These are phyloP conservation scores for Moesziomyces sp. DNA, from an alignment of 1,284 basidiomycete genomes.

Conservation along the genomic window DNA sequence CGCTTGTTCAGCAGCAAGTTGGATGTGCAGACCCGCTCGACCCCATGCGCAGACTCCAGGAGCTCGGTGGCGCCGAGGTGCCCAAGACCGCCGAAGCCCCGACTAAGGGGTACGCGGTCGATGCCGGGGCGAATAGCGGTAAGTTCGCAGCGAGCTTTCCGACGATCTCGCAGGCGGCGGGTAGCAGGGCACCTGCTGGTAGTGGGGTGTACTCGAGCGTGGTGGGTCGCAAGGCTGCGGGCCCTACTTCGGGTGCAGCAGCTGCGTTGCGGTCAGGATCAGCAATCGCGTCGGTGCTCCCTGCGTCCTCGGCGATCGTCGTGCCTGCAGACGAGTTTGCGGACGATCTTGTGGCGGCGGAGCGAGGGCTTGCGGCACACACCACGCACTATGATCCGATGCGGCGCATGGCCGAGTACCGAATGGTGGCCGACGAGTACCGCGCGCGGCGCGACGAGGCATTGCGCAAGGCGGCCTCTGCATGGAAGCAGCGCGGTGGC, in stretches of 20 bases:
- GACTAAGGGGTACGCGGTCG: constrained; percentile 20
- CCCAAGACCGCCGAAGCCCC: constrained; percentile 27
- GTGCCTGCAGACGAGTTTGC: constrained; percentile 5
- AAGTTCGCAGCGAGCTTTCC: constrained; percentile 30
- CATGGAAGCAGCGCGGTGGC: constrained; percentile 46
- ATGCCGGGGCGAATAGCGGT: constrained; percentile 16
- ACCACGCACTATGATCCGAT: constrained; percentile 34
- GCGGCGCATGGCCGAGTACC: constrained; percentile 48
- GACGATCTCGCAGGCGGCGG: constrained; percentile 35
- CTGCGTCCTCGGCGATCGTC: constrained; percentile 45
- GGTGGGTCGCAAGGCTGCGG: constrained; percentile 29
- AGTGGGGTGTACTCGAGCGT: constrained; percentile 25
- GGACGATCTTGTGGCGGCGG: constrained; percentile 27
- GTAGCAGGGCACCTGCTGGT: constrained; percentile 1
- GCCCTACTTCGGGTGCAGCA: constrained; percentile 23
- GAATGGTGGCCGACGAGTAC: constrained; percentile 56
- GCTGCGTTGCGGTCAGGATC: constrained; percentile 36
- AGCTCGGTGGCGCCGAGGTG: constrained; percentile 30
- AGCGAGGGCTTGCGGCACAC: constrained; percentile 26
- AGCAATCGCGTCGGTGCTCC: constrained; percentile 43
- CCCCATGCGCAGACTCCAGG: constrained; percentile 41
- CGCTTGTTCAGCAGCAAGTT: constrained; percentile 41
- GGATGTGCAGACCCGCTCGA: constrained; percentile 55
- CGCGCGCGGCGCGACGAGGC: constrained; percentile 63
- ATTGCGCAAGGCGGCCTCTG: constrained; percentile 58